Conservation (phyloP, 2,329 filamentous ascomycete species). For the Xylariaceae sp. region DNA sequence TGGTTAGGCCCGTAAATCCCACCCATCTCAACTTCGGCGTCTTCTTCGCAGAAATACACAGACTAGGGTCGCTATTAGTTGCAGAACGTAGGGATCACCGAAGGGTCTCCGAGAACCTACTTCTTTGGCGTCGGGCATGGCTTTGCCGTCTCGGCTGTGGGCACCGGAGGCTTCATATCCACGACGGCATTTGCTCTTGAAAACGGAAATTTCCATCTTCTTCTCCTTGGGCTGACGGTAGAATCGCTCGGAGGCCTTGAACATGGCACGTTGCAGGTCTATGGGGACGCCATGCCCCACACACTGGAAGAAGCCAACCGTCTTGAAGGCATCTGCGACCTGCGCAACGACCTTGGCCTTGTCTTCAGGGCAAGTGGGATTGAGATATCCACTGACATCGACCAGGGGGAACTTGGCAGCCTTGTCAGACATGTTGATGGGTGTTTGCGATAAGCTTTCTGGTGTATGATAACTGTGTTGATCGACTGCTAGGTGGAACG, state of each 20-base stretch:
- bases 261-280: conserved; percentile 8
- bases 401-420: conserved; percentile 19
- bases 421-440: neutral
- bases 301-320: conserved; percentile 24
- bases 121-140: conserved; percentile 27
- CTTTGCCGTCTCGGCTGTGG: conserved; percentile 16
- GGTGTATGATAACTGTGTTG: neutral
- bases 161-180: conserved; percentile 27
- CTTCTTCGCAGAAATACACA: conserved; percentile 25
- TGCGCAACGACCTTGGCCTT: conserved; percentile 15
- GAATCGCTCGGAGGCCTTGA: conserved; percentile 10
- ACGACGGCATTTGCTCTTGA: conserved; percentile 23
- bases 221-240: conserved; percentile 19
- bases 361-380: conserved; percentile 9
- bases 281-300: conserved; percentile 23
- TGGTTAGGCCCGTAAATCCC: conserved; percentile 32
- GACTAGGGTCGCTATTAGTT: conserved; percentile 6
- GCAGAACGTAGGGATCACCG: neutral
- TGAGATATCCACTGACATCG: conserved; percentile 20
- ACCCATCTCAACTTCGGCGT: conserved; percentile 20
- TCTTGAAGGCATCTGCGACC: conserved; percentile 12
- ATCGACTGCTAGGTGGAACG: neutral
- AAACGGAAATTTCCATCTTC: conserved; percentile 22
- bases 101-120: neutral
- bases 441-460: neutral